Evolutionary conservation across 306 rosid species (phyloP), one percentile per base, ranked within the genome.

Genomic region (Quillaja saponaria): DNA sequence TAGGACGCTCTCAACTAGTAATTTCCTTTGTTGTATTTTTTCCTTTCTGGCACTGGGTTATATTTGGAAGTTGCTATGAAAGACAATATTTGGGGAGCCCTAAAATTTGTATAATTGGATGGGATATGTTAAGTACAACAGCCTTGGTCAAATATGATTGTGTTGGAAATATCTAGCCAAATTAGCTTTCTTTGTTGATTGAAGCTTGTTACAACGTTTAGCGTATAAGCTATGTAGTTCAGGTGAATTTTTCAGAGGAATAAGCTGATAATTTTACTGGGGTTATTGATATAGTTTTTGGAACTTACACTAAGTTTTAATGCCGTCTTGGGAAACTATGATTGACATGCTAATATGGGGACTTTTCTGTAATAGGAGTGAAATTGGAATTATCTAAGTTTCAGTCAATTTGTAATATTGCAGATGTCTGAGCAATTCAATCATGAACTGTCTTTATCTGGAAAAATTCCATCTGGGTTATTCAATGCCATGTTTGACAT

Each of bases 401-500:
- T 67, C 13, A 18, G 13, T 49, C 41, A 61, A 13, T 64, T 60
- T 76, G 56, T 33, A 40, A 10, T 18, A 25, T 68, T 53, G 57
- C 87, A 91, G 98, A 91, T 91, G 98, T 86, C 96, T 8, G 92
- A 86, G 82, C 92, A 59, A 49, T 78, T 76, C 78, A 91, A 91
- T 64, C 76, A 80, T 64, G 83, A 82, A 13, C 41, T 82, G 41
- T 77, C 83, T 17, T 62, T 91, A 55, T 71, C 81, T 0, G 96
- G 95, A 8, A 91, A 91, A 67, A 91, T 91, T 61, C 98, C 98
- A 10, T 78, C 88, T 1, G 98, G 96, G 45, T 20, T 64, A 63
- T 91, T 88, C 73, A 91, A 91, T 67, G 15, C 63, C 7, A 82
- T 84, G 90, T 86, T 91, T 59, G 80, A 74, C 64, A 84, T 84